phyloP scores from a whole-genome alignment of 176 grass and related monocot genomes.

The Eragrostis curvula region DNA sequence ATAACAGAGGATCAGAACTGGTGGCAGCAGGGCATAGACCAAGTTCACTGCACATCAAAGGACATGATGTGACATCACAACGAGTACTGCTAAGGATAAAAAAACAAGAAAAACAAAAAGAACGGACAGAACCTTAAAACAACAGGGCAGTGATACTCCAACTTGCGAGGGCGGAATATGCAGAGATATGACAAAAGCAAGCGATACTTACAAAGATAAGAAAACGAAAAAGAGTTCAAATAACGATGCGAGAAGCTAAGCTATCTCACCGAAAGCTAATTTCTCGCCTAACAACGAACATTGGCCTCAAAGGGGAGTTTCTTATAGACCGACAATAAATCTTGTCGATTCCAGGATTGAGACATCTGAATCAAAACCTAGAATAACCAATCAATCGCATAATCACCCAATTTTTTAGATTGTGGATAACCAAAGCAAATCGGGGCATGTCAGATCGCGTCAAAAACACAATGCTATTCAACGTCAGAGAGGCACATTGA shows the following conservation, averaged over 20 bases:
- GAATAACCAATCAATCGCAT: neutral
- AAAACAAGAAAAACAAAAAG: constrained; percentile 21
- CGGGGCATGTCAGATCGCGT: neutral
- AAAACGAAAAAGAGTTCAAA: neutral
- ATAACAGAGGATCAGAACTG: constrained; percentile 41
- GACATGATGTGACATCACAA: constrained; percentile 49
- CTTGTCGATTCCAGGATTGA: neutral
- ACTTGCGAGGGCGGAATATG: constrained; percentile 8
- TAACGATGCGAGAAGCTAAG: neutral
- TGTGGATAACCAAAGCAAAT: neutral
- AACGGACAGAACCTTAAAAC: constrained; percentile 12
- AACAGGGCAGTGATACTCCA: neutral
- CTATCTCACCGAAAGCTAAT: constrained; percentile 5
- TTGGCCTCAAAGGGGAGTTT: neutral
- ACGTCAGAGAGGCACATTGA: constrained; percentile 13
- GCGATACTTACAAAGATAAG: neutral
- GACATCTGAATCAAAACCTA: constrained; percentile 15
- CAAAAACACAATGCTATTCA: neutral
- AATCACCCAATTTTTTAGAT: neutral
- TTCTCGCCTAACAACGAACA: neutral
- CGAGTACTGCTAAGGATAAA: neutral
- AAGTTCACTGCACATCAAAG: constrained; percentile 49
- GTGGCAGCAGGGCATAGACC: constrained; percentile 19
- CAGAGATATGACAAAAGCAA: constrained; percentile 24
- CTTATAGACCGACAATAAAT: neutral